Evolutionary conservation across 2,329 filamentous ascomycete species (phyloP).

Genomic region (Blumeria graminis): DNA sequence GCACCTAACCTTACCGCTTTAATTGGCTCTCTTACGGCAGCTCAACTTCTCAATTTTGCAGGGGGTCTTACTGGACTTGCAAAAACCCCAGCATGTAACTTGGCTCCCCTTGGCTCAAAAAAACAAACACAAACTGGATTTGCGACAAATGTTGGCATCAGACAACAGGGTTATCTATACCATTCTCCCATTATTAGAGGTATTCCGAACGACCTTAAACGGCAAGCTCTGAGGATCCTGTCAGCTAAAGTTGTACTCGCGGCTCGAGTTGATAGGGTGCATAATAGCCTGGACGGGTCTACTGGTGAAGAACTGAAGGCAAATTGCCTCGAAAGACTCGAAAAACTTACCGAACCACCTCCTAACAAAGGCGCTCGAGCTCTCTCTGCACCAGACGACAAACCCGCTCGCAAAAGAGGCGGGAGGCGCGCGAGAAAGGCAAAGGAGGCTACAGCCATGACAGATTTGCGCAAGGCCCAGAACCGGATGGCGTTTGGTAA

Average conservation of each 20-base stretch:
- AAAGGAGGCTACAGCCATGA: conserved; percentile 94
- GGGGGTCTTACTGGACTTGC: conserved; percentile 73
- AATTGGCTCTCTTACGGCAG: conserved; percentile 78
- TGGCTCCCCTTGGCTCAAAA: conserved; percentile 75
- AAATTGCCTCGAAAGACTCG: conserved; percentile 62
- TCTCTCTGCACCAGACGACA: conserved; percentile 82
- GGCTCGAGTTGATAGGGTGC: conserved; percentile 68
- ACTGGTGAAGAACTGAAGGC: conserved; percentile 62
- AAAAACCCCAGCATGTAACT: conserved; percentile 82
- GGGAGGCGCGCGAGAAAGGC: conserved; percentile 75
- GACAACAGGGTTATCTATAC: conserved; percentile 84
- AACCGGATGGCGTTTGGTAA: conserved; percentile 92
- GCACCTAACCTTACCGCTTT: conserved; percentile 81
- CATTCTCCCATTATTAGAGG: conserved; percentile 71
- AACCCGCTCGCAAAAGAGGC: conserved; percentile 77
- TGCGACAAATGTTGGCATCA: conserved; percentile 74
- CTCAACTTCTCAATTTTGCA: conserved; percentile 85
- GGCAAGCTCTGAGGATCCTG: conserved; percentile 85
- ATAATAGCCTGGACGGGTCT: conserved; percentile 58
- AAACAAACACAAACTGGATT: conserved; percentile 58
- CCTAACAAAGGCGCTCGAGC: conserved; percentile 73
- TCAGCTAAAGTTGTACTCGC: conserved; percentile 86
- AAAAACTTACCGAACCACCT: conserved; percentile 79
- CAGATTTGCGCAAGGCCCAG: conserved; percentile 82
- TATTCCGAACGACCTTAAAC: conserved; percentile 68